Evolutionary conservation across 2,329 filamentous ascomycete species (phyloP).

Genomic region (Diaporthe vaccinii): DNA sequence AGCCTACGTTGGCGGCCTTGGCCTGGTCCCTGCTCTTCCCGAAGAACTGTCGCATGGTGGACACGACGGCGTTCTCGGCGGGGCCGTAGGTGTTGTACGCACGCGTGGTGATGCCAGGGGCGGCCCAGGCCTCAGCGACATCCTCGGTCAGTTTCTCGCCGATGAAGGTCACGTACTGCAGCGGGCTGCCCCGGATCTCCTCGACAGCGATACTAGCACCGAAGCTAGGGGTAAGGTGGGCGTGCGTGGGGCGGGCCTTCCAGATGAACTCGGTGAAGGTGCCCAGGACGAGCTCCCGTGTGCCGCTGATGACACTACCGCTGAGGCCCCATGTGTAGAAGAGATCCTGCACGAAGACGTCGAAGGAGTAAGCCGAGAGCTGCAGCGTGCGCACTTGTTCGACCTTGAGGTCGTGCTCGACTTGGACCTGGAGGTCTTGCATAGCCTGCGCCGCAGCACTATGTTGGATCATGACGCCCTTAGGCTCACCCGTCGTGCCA

Average conservation of each 20-base stretch:
- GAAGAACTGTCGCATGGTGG: slow-evolving; percentile 44
- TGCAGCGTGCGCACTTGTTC: slow-evolving; percentile 30
- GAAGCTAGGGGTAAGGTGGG: slow-evolving; percentile 33
- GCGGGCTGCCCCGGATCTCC: slow-evolving; percentile 23
- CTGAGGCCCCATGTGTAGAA: slow-evolving; percentile 74
- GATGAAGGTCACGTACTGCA: slow-evolving; percentile 49
- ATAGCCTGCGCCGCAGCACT: slow-evolving; percentile 52
- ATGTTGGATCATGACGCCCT: slow-evolving; percentile 52
- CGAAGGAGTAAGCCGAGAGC: slow-evolving; percentile 34
- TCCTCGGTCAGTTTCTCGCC: slow-evolving; percentile 52
- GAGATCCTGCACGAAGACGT: slow-evolving; percentile 69
- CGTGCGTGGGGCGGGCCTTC: slow-evolving; percentile 29
- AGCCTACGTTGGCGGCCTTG: slow-evolving; percentile 51
- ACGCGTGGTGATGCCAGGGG: slow-evolving; percentile 47
- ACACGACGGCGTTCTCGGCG: slow-evolving; percentile 43
- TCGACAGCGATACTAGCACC: slow-evolving; percentile 43
- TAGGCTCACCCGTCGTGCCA: slow-evolving; percentile 52
- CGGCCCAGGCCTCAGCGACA: slow-evolving; percentile 52
- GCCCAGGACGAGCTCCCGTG: slow-evolving; percentile 67
- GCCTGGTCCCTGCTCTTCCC: slow-evolving; percentile 41
- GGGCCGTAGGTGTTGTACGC: slow-evolving; percentile 36
- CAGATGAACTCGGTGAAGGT: slow-evolving; percentile 54
- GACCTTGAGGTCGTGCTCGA: slow-evolving; percentile 48
- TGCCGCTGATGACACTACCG: slow-evolving; percentile 70
- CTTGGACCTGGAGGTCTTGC: slow-evolving; percentile 51